Base-by-base conservation (phyloP, 805 yeast genomes). In the Millerago galiae region DNA sequence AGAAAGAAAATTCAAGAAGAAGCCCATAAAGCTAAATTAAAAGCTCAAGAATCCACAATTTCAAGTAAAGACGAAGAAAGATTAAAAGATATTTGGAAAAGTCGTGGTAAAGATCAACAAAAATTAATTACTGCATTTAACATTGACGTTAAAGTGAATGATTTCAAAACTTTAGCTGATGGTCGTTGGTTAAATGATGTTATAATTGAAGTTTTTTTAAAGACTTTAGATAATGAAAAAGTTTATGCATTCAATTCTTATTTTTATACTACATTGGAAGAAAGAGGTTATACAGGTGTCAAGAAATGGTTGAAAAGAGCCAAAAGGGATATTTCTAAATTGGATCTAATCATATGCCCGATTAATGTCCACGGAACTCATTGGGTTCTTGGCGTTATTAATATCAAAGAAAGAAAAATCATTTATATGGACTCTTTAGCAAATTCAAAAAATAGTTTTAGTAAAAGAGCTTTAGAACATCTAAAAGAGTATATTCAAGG, bases 171-270 rank as follows among this genome's bases (percentile, higher is more conserved):
- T 0, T 66, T 93, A 28, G 63, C 72, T 8, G 84, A 82, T 41
- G 70, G 82, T 5, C 64, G 72, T 32, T 93, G 99, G 99, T 71
- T 93, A 26, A 93, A 93, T 58, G 99, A 93, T 61, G 85, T 81
- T 35, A 73, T 93, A 5, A 90, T 93, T 45, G 98, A 93, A 56
- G 82, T 80, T 52, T 91, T 83, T 58, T 67, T 90, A 54, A 65
- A 65, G 37, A 52, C 59, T 2, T 47, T 66, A 17, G 64, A 62
- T 15, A 50, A 50, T 3, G 52, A 55, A 2, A 59, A 63, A 24
- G 66, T 77, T 1, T 87, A 79, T 54, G 79, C 82, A 2, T 93
- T 91, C 68, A 84, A 93, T 5, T 88, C 98, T 0, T 95, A 85
- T 63, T 93, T 93, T 58, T 90, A 75, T 61, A 72, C 95, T 0